These are phyloP conservation scores for Zizania palustris DNA, from an alignment of 202 grass and related monocot species.

Conservation along the genomic window DNA sequence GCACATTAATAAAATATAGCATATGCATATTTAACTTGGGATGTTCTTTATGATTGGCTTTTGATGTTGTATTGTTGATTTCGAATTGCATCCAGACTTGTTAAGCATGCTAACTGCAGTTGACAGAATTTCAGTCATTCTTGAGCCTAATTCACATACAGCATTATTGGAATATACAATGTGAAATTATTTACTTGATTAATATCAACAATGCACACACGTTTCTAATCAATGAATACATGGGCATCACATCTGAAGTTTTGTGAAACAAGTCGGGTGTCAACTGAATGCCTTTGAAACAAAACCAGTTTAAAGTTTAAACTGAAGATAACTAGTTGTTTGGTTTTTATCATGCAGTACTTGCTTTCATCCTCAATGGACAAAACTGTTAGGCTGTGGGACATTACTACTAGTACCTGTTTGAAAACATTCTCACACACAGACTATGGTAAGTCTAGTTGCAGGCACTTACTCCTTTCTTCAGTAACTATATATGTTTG, in stretches of 20 bases:
- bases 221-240: neutral
- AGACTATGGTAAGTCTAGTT: slow-evolving; percentile 82
- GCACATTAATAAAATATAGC: neutral
- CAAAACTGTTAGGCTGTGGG: slow-evolving; percentile 94
- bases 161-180: neutral
- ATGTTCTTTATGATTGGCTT: neutral
- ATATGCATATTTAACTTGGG: slow-evolving; percentile 4
- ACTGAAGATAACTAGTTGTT: slow-evolving; percentile 18
- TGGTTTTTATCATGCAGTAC: slow-evolving; percentile 59
- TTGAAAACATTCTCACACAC: slow-evolving; percentile 97
- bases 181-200: neutral
- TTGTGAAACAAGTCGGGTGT: neutral
- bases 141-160: neutral
- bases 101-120: neutral
- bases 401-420: slow-evolving; percentile 73
- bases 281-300: neutral
- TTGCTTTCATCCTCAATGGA: slow-evolving; percentile 99
- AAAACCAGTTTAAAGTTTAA: neutral
- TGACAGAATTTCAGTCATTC: neutral
- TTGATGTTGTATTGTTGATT: neutral
- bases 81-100: neutral
- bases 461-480: slow-evolving; percentile 30
- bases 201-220: neutral
- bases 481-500: slow-evolving; percentile 16
- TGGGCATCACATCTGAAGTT: neutral